Evolutionary conservation across 768 basidiomycete genomes (phyloP), one percentile per base, ranked within the genome.

Genomic region (Cyclocybe cylindracea): DNA sequence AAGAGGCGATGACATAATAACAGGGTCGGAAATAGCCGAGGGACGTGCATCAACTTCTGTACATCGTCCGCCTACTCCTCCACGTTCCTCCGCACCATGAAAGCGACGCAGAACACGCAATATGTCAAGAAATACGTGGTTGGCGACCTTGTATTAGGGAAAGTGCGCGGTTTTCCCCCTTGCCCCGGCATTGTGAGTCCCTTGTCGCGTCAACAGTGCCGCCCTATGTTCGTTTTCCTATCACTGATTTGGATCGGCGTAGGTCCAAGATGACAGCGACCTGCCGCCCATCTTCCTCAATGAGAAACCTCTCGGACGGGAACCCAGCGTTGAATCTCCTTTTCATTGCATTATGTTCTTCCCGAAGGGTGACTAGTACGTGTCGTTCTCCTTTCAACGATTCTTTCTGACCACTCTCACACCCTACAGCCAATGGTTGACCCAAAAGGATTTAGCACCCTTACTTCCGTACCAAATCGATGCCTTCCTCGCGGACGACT

Each of bases 181-280:
- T 99, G 97, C 96, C 97, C 94, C 48, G 92, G 86, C 67, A 89
- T 91, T 76, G 96, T 96, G 66, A 72, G 91, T 82, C 48, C 51
- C 39, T 50, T 50, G 54, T 46, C 52, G 46, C 51, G 53, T 56
- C 63, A 13, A 14, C 39, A 58, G 55, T 39, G 59, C 44, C 18
- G 35, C 34, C 7, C n/a, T 31, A 2, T 11, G 16, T 19, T 54
- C 50, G 54, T 48, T 61, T 53, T 57, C 46, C 49, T 41, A 43
- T 46, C 43, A 38, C 41, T 40, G 19, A 38, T 50, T 38, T 40
- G 51, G 63, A 16, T 16, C 16, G 16, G 16, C 62, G 14, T 68
- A 98, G 94, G 79, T 98, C 57, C 84, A 92, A 41, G 88, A 94
- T 65, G 85, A 87, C 0, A 80, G 83, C 6, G 68, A 60, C 2